A percentile compares a stretch with the other conserved stretches of the same genome.
Evolutionary conservation across 1,284 basidiomycete genomes (phyloP).

Genomic region (Anthracocystis walkeri): DNA sequence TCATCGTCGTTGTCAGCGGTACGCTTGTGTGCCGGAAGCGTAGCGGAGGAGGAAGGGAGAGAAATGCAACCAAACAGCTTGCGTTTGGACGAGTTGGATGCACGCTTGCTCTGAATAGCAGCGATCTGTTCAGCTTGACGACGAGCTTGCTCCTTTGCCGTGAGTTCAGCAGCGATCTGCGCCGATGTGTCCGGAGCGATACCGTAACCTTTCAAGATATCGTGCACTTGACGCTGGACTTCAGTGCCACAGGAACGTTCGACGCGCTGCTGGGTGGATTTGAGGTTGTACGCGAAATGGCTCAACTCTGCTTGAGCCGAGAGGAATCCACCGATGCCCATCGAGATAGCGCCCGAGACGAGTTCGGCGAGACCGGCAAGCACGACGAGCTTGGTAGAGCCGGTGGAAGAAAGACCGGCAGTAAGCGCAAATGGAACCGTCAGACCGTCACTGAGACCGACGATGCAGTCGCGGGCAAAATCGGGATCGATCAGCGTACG

Average conservation of each 20-base stretch:
- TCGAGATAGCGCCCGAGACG: slow-evolving; percentile 74
- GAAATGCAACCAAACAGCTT: slow-evolving; percentile 46
- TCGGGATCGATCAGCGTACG: slow-evolving; percentile 83
- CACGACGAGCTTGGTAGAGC: slow-evolving; percentile 87
- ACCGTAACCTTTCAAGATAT: slow-evolving; percentile 87
- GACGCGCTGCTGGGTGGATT: slow-evolving; percentile 77
- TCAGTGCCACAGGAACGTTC: slow-evolving; percentile 87
- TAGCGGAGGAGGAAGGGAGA: slow-evolving; percentile 22
- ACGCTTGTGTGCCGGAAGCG: slow-evolving; percentile 14
- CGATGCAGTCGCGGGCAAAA: slow-evolving; percentile 82
- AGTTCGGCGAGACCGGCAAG: slow-evolving; percentile 87
- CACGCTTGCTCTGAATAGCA: not conserved
- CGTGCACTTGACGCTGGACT: slow-evolving; percentile 93
- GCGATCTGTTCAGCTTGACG: slow-evolving; percentile 12
- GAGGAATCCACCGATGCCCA: slow-evolving; percentile 97
- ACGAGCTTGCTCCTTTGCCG: slow-evolving; percentile 30
- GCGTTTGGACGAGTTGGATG: slow-evolving; percentile 3
- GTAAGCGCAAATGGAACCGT: slow-evolving; percentile 74
- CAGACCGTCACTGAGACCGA: slow-evolving; percentile 94
- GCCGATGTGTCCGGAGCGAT: slow-evolving; percentile 84
- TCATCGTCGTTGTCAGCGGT: slow-evolving; percentile 8
- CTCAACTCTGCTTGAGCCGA: slow-evolving; percentile 95
- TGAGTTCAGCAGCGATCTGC: slow-evolving; percentile 75
- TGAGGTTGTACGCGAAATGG: slow-evolving; percentile 72
- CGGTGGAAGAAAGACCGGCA: slow-evolving; percentile 88